Evolutionary conservation across 2,329 filamentous ascomycete genomes (phyloP).

Genomic region (Fusarium napiforme): DNA sequence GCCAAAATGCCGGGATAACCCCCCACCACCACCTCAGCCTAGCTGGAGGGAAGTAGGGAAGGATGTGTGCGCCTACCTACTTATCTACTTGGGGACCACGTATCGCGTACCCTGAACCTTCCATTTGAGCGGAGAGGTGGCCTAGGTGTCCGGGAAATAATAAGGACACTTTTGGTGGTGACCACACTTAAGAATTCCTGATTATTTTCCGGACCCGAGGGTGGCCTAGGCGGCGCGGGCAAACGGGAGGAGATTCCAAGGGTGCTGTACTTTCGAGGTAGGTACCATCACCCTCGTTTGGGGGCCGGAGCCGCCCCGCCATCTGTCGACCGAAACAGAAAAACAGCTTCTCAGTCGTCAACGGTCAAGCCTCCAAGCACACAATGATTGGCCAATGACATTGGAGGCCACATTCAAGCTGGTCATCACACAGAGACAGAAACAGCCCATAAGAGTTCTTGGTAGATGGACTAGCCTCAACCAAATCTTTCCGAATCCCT

Average conservation of each 20-base stretch:
- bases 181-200: too few species aligned
- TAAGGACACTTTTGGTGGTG: too few species aligned
- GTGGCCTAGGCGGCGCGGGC: background rate
- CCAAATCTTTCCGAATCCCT: slow-evolving; percentile 19
- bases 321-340: slow-evolving; percentile 30
- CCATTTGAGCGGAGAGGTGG: background rate
- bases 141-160: too few species aligned
- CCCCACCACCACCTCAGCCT: slow-evolving; percentile 24
- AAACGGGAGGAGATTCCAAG: background rate
- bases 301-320: slow-evolving; percentile 35
- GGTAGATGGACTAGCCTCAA: slow-evolving; percentile 15
- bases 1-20: slow-evolving; percentile 18
- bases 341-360: slow-evolving; percentile 27
- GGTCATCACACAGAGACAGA: slow-evolving; percentile 8
- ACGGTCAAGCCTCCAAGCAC: slow-evolving; percentile 18
- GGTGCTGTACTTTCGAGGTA: slow-evolving; percentile 3
- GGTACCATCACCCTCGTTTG: background rate
- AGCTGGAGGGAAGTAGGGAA: background rate
- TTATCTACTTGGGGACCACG: background rate
- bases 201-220: too few species aligned
- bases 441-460: slow-evolving; percentile 27
- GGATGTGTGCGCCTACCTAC: background rate
- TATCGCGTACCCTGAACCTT: background rate
- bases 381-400: slow-evolving; percentile 21
- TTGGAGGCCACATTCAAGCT: background rate